phyloP scores from a whole-genome alignment of 2,329 filamentous ascomycete species.

The Fusarium sp. region DNA sequence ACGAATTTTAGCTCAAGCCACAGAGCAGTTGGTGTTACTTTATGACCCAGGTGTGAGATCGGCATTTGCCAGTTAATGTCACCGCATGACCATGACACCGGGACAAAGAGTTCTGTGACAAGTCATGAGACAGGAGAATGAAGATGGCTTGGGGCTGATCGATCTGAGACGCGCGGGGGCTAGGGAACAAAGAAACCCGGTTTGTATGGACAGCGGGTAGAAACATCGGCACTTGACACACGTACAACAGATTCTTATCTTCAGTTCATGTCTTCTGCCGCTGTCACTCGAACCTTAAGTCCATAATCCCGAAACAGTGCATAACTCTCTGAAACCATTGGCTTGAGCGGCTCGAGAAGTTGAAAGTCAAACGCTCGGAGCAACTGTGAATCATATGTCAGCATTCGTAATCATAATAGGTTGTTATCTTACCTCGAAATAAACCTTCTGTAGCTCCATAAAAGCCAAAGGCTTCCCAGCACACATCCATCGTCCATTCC shows the following conservation, averaged over 20 bases:
- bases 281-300: not conserved
- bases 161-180: not conserved
- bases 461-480: slow-evolving; percentile 6
- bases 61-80: not conserved
- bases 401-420: rapidly evolving
- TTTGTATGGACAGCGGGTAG: not conserved
- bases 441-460: slow-evolving; percentile 7
- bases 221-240: not conserved
- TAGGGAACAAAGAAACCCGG: not conserved
- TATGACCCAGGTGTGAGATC: not conserved
- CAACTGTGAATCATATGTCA: not conserved
- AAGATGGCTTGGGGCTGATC: not conserved
- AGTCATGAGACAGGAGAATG: not conserved
- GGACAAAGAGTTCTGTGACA: not conserved
- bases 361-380: not conserved
- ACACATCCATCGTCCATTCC: slow-evolving; percentile 8
- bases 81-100: not conserved
- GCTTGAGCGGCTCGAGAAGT: not conserved
- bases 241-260: not conserved
- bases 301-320: slow-evolving; percentile 1
- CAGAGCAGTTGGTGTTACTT: not conserved
- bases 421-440: not conserved
- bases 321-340: not conserved
- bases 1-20: not conserved
- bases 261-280: not conserved